These are phyloP conservation scores for Liriodendron chinense DNA, from an alignment of 164 flowering plant genomes.

Conservation along the genomic window DNA sequence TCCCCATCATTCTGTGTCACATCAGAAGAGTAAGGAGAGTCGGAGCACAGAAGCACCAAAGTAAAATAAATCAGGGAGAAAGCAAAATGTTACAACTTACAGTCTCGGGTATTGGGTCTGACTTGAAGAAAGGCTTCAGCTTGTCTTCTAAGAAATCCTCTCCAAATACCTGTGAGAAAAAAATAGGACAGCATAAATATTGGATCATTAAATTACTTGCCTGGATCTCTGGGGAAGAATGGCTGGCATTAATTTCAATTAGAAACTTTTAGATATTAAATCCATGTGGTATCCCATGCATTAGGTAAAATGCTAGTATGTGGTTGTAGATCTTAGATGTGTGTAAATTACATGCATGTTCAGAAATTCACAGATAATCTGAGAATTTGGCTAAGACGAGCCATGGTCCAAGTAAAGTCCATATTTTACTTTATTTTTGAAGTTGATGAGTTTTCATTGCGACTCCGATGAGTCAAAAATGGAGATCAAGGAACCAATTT, in stretches of 20 bases:
- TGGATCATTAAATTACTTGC: neutral
- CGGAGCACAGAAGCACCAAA: too few relatives aligned
- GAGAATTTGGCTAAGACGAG: neutral
- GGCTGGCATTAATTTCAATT: neutral
- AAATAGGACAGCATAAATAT: neutral
- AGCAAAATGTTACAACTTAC: conserved; percentile 38
- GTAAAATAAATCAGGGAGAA: too few relatives aligned
- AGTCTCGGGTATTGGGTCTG: conserved; percentile 85
- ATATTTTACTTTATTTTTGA: too few relatives aligned
- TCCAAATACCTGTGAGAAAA: conserved; percentile 56
- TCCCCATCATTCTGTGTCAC: conserved; percentile 73
- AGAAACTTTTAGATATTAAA: neutral
- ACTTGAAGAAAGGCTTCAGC: conserved; percentile 87
- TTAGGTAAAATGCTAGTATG: neutral
- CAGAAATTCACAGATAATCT: neutral
- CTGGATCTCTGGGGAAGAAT: neutral
- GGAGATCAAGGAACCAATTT: neutral
- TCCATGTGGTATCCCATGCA: neutral
- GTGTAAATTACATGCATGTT: neutral
- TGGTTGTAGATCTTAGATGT: neutral
- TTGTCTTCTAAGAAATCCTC: conserved; percentile 74
- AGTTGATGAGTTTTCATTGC: neutral
- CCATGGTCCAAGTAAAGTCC: too few relatives aligned
- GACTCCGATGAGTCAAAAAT: neutral
- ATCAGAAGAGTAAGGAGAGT: neutral